Conservation (phyloP, 345 rosid species). For the Eucalyptus erythrocorys region DNA sequence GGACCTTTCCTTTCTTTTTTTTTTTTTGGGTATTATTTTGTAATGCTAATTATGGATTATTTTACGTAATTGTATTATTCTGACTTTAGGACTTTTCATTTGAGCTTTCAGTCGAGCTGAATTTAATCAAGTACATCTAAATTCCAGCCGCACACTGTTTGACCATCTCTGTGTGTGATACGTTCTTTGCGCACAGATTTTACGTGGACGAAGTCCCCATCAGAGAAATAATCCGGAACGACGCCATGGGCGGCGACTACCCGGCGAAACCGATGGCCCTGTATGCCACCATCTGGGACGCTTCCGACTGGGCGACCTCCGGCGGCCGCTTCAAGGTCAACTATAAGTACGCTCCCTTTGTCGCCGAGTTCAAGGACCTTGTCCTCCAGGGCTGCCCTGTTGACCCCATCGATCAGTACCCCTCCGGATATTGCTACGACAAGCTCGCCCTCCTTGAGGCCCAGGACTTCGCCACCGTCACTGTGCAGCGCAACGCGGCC, state of each 20-base stretch:
- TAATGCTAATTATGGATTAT: neutral
- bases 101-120: too few relatives aligned
- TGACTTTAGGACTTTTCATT: too few relatives aligned
- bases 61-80: neutral
- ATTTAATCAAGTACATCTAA: too few relatives aligned
- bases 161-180: neutral
- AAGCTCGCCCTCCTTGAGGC: conserved; percentile 12
- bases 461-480: conserved; percentile 30
- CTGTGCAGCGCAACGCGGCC: conserved; percentile 17
- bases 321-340: conserved; percentile 73
- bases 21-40: neutral
- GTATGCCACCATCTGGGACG: conserved; percentile 98
- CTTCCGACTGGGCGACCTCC: conserved; percentile 82
- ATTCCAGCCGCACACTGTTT: neutral
- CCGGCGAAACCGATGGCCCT: conserved; percentile 86
- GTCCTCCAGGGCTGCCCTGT: conserved; percentile 61
- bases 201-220: conserved; percentile 83
- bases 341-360: conserved; percentile 68
- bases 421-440: conserved; percentile 12
- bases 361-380: conserved; percentile 54
- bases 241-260: conserved; percentile 68
- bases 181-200: conserved; percentile 31
- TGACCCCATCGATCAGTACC: conserved; percentile 42
- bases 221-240: conserved; percentile 50
- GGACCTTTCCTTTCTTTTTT: neutral